phyloP scores from a whole-genome alignment of 306 rosid species.

The Medicago arabica region DNA sequence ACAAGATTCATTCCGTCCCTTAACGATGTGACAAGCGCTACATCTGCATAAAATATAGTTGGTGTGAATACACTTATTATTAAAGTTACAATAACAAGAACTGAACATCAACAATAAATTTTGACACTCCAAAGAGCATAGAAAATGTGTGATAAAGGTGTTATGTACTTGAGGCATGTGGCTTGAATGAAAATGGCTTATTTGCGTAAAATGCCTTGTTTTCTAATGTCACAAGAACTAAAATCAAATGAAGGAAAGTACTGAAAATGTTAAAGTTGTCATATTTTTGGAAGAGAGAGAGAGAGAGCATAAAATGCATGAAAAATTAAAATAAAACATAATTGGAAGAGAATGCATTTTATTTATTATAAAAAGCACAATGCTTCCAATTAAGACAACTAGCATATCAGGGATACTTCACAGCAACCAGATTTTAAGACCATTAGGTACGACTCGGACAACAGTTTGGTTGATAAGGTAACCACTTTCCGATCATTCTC shows the following conservation, averaged over 20 bases:
- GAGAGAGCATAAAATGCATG: background rate
- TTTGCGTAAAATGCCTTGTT: background rate
- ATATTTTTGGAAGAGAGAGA: too few species aligned
- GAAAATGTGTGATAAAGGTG: constrained; percentile 9
- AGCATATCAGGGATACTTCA: too few species aligned
- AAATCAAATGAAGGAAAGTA: background rate
- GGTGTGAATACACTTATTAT: constrained; percentile 16
- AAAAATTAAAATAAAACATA: background rate
- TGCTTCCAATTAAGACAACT: too few species aligned
- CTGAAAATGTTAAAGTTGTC: background rate
- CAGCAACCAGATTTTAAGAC: too few species aligned
- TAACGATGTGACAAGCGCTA: constrained; percentile 90
- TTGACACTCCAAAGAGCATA: background rate
- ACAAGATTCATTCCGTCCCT: constrained; percentile 99
- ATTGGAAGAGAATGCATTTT: background rate
- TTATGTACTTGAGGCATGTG: background rate
- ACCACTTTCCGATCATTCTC: background rate
- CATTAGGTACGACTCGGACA: too few species aligned
- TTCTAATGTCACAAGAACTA: background rate
- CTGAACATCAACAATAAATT: constrained; percentile 21
- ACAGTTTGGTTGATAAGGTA: too few species aligned
- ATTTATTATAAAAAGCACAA: too few species aligned
- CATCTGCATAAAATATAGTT: constrained; percentile 62
- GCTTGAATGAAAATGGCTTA: background rate
- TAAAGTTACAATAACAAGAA: constrained; percentile 8